Percentiles rank a stretch among this genome's conserved stretches.
Evolutionary conservation across 306 rosid genomes (phyloP).

Genomic region (Lablab purpureus): DNA sequence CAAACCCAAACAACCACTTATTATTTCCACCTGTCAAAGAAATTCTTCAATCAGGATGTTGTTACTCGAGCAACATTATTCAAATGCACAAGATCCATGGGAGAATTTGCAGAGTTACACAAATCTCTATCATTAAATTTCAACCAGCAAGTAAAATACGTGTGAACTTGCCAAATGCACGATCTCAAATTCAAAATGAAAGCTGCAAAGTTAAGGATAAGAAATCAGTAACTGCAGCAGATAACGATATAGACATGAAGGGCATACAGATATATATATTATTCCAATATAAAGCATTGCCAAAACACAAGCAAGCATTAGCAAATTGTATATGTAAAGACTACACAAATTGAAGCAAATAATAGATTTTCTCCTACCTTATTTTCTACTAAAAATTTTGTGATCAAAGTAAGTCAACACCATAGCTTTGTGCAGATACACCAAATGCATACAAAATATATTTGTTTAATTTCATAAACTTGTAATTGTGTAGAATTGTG

Average conservation of each 20-base stretch:
- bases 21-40: conserved; percentile 39
- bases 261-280: conserved; percentile 23
- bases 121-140: conserved; percentile 28
- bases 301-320: conserved; percentile 27
- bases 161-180: conserved; percentile 25
- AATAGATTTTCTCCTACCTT: neutral
- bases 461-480: neutral
- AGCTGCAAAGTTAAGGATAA: conserved; percentile 29
- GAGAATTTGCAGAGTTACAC: conserved; percentile 35
- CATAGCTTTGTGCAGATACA: neutral
- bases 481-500: neutral
- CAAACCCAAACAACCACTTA: conserved; percentile 37
- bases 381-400: neutral
- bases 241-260: conserved; percentile 17
- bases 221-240: conserved; percentile 25
- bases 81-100: conserved; percentile 41
- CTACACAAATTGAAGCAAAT: neutral
- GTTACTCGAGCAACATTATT: conserved; percentile 37
- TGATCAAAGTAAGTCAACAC: neutral
- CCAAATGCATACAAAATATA: neutral
- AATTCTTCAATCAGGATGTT: conserved; percentile 31
- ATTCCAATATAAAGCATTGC: conserved; percentile 31
- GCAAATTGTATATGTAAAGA: conserved; percentile 8
- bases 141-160: conserved; percentile 31
- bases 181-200: conserved; percentile 14